Evolutionary conservation across 1,284 basidiomycete genomes (phyloP), one percentile per base, ranked within the genome.

Genomic region (Sporisorium iseilematis-ciliati): DNA sequence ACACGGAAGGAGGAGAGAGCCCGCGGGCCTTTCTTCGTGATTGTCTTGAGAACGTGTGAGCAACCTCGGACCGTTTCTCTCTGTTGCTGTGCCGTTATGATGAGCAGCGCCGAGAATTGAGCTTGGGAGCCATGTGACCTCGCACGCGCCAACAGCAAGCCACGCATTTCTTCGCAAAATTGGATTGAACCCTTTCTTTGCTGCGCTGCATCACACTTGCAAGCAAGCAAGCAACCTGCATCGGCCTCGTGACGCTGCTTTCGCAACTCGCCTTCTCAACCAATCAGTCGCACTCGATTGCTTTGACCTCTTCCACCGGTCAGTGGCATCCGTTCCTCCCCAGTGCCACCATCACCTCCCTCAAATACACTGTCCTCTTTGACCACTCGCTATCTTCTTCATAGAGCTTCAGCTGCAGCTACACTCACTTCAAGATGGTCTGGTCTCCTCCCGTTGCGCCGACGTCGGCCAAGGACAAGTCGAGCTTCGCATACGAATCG

Each of bases 401-500:
- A 23, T 25, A 26, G 23, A 46, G 12, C 43, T 46, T 45, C 4
- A 26, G 3, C 5, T 33, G 8, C 31, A 7, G 31, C 23, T 31
- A 38, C 31, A 35, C 10, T 29, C 20, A 26, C 31, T 10, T 25
- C 43, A 66, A 25, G 31, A 74, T 76, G 74, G 65, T 67, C 35
- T 78, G 76, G 76, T 65, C 65, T 49, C 76, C 76, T 18, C 57
- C 70, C n/a, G 72, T 75, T 12, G 42, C 67, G 10, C 76, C 56
- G 1, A 54, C 52, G 25, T 78, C 76, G 26, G 76, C 76, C 26
- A 35, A 67, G 56, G 76, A 78, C 71, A 78, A 78, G 67, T 55
- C 68, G 54, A 71, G 81, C 87, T 85, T 83, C 63, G 92, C 90
- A 54, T 90, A 89, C 68, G 88, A 89, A 51, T 90, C 89, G 3